Evolutionary conservation across 2,329 filamentous ascomycete genomes (phyloP), one percentile per base, ranked within the genome.

Genomic region (Zasmidium angulare): DNA sequence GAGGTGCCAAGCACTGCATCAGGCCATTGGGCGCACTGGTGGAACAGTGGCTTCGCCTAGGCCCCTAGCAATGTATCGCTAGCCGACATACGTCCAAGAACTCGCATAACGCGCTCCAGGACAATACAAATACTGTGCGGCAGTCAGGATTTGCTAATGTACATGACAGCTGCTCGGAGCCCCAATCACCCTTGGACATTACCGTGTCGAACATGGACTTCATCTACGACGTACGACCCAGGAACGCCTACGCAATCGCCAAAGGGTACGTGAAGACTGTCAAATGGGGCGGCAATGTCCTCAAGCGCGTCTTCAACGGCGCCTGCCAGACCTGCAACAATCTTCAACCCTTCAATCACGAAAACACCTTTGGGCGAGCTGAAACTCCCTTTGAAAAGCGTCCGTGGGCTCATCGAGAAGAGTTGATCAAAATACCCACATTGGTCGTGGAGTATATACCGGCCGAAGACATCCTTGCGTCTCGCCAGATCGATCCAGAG

Each of bases 281-380:
- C 26, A 21, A n/a, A 31, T 48, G 24, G 17, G 43, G 22, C n/a
- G 46, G 22, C 23, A n/a, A 49, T 19, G 20, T 26, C 43, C 11
- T 47, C 9, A 47, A 21, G 14, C 29, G 53, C 31, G 31, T 47
- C 46, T 55, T 20, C 17, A 46, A 47, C 26, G 43, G 53, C 19
- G 40, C 48, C 24, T 55, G 53, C 53, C 40, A 31, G 40, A 21
- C 23, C 12, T 55, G 53, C 40, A 55, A 55, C n/a, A 55, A 49
- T 21, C 43, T 55, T 22, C 53, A 55, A 20, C 53, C 53, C 26
- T 21, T 17, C 24, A 36, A 43, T 2, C 53, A 48, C 23, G 53
- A 55, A 19, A 47, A 31, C 21, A 55, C 53, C 11, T 55, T 55
- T 14, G 43, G 53, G 12, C 22, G 24, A n/a, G 22, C 53, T 21